Evolutionary conservation across 78 protist genomes (phyloP).

Genomic region (Dictyostelium citrinum): DNA sequence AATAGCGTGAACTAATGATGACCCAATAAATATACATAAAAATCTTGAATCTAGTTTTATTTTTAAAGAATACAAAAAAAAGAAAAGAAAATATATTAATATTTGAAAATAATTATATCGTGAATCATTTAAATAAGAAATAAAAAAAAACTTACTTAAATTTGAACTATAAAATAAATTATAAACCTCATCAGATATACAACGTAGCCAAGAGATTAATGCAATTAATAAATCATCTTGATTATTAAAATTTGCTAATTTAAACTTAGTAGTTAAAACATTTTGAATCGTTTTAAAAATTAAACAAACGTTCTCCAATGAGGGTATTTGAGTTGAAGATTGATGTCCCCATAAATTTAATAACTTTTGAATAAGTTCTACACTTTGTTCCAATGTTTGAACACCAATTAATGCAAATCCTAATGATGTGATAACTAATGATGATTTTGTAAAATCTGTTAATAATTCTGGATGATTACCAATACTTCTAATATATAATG

Average conservation of each 20-base stretch:
- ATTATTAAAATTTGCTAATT: slow-evolving; percentile 1
- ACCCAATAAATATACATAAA: slow-evolving; percentile 40
- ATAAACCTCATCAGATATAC: slow-evolving; percentile 31
- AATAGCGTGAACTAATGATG: slow-evolving; percentile 1
- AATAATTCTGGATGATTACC: slow-evolving; percentile 16
- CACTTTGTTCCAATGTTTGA: slow-evolving; percentile 38
- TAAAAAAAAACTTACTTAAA: background rate
- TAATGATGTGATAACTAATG: slow-evolving; percentile 30
- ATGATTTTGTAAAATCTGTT: slow-evolving; percentile 18
- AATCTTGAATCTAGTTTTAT: background rate
- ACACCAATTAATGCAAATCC: slow-evolving; percentile 71
- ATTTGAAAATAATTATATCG: background rate
- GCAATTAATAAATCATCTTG: background rate
- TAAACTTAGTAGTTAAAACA: slow-evolving; percentile 38
- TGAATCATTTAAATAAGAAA: too few relatives aligned
- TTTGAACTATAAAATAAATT: slow-evolving; percentile 21
- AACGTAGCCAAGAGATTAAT: slow-evolving; percentile 23
- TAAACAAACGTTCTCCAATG: slow-evolving; percentile 28
- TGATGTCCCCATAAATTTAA: slow-evolving; percentile 23
- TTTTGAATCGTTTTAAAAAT: slow-evolving; percentile 33
- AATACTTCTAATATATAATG: slow-evolving; percentile 16
- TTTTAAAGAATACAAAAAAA: background rate
- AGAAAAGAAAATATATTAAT: background rate
- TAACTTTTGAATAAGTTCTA: slow-evolving; percentile 10
- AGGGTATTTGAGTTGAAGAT: background rate